Base-by-base conservation (phyloP, 345 rosid genomes). In the Raphanus raphanistrum region DNA sequence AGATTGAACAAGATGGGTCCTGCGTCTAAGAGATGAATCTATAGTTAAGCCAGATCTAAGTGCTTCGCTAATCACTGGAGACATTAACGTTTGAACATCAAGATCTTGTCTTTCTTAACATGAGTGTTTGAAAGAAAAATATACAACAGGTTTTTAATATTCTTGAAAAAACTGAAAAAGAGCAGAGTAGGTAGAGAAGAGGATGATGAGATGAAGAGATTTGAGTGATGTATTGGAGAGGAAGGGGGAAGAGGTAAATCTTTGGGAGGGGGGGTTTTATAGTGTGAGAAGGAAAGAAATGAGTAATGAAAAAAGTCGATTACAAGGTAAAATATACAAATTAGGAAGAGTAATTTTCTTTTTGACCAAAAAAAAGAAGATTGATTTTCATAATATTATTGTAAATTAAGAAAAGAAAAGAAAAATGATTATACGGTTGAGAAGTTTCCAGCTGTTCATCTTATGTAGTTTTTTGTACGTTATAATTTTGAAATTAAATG, bases 1-100 rank as follows among this genome's bases (percentile, higher is more conserved):
- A 60, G 98, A 95, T 84, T 95, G 99, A 92, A 95, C 98, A 36
- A 95, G 88, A 89, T 92, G 99, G 84, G 92, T 90, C 85, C 96
- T 85, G 89, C 96, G 96, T 83, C 92, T 74, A 66, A 88, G 84
- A 52, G 92, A 79, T 48, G 97, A 90, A 78, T 86, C 90, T 60
- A 92, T 71, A 70, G 79, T 75, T 70, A 80, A 71, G 9, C 83
- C 83, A 59, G 80, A 80, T 66, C 83, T 76, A 70, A 80, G 80
- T 57, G 66, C 63, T 80, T 80, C 83, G 60, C 76, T 80, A 33
- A 80, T 75, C 80, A 80, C 83, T 72, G 82, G 82, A 74, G 82
- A 80, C 82, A 80, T 80, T 68, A 80, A 80, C 76, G 70, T 65
- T 59, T 80, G 15, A 80, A 76, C 82, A 80, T 80, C 82, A 80